Conservation (phyloP, 2,329 filamentous ascomycete genomes). For the Fusarium sulawesiense region DNA sequence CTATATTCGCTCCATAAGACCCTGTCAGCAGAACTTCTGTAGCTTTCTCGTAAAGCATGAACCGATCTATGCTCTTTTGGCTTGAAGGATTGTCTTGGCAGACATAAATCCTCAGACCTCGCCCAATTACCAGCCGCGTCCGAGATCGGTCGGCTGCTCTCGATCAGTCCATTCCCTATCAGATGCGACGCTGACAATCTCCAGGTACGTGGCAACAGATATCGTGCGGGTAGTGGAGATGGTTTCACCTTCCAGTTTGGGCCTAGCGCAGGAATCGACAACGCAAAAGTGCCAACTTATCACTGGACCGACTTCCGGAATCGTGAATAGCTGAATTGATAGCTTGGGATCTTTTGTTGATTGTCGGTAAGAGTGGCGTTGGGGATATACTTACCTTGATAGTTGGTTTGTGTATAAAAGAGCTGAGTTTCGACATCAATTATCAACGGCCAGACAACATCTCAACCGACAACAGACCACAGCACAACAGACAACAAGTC, state of each 20-base stretch:
- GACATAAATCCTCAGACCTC: background rate
- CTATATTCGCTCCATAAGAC: background rate
- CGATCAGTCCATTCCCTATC: slow-evolving; percentile 8
- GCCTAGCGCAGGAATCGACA: background rate
- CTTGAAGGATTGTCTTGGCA: background rate
- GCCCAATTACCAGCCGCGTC: accelerated
- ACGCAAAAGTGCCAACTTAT: slow-evolving; percentile 24
- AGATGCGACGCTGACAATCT: slow-evolving; percentile 2
- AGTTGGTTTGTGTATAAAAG: background rate
- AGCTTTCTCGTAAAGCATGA: background rate
- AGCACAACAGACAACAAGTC: accelerated
- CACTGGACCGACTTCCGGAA: slow-evolving; percentile 22
- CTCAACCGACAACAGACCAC: background rate
- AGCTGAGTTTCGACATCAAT: accelerated
- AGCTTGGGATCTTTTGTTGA: slow-evolving; percentile 15
- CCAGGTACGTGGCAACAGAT: background rate
- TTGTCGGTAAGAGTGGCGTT: background rate
- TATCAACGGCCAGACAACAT: too few relatives aligned
- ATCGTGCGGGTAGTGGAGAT: background rate
- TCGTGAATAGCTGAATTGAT: background rate
- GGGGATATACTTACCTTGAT: background rate
- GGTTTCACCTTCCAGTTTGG: slow-evolving; percentile 2
- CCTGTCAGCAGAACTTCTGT: slow-evolving; percentile 6
- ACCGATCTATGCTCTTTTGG: background rate
- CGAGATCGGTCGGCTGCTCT: background rate